Evolutionary conservation across 257 asterid genomes (phyloP), one percentile per base, ranked within the genome.

Genomic region (Nicotiana knightiana): DNA sequence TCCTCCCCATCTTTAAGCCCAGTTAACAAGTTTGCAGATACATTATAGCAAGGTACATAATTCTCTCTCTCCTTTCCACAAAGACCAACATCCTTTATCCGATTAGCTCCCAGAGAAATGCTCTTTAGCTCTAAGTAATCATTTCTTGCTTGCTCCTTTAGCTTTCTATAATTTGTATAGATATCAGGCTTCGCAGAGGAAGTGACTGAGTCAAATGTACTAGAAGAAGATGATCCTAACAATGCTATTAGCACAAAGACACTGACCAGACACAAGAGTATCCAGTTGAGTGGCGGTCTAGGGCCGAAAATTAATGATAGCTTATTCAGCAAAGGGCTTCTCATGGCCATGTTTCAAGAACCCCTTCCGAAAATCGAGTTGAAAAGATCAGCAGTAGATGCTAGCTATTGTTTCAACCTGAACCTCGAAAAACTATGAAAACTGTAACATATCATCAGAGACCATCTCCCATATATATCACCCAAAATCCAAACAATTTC

Each of bases 1-100:
- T 94, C 98, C 80, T 96, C 99, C 67, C 94, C 98, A 81, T 94
- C 91, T 55, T 90, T 90, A 75, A 91, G 91, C 62, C 97, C 98
- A 76, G 89, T 93, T 76, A 88, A 85, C 81, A 94, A 82, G 84
- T 90, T 94, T 57, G 97, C 95, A 16, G 98, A 87, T 66, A 94
- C 93, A 81, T 94, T 96, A 86, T 96, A 94, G 90, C 98, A 96
- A 83, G 99, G 99, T 83, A 94, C 94, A 37, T 90, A 89, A 86
- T 91, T 91, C 83, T 96, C 99, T 82, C 89, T 91, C 67, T 96
- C 98, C 90, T 93, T 96, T 30, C 95, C 93, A 88, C 99, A 96
- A 51, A 92, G 88, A 84, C 85, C 92, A 81, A 91, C 90, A 85
- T 92, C 93, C 84, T 88, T 89, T 24, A 86, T 71, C 59, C 85